Base-by-base conservation (phyloP, 2,329 filamentous ascomycete species). In the Aspergillus piperis region DNA sequence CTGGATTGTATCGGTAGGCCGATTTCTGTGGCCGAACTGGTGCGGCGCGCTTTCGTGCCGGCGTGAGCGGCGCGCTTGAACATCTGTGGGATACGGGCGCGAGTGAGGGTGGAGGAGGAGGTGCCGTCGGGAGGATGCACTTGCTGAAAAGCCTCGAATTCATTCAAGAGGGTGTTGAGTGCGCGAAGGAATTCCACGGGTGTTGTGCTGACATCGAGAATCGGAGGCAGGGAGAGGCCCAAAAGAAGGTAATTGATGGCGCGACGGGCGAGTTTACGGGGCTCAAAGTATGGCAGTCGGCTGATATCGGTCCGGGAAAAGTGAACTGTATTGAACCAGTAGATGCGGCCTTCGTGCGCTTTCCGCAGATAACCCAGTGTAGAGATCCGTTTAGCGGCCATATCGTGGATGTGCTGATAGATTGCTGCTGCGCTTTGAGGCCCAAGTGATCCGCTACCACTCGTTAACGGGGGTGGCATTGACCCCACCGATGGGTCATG, bases 281-380 rank as follows among this genome's bases (percentile, higher is more conserved):
- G 81, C 61, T 96, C 90, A 73, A 96, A 94, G 73, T 92, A 96
- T 49, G 94, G 88, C 81, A 97, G 89, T 71, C 89, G 88, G 54
- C 85, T 81, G 36, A 98, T 83, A 75, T 96, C 92, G 30, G 86
- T 77, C 70, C 91, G 90, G 66, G 92, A 91, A 77, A 96, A 96
- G 71, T 96, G 90, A 62, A 96, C 86, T 0, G 95, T 97, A 78
- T 97, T 97, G 82, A 98, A 97, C 93, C 95, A 98, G 81, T 96
- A 98, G 44, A 96, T 88, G 60, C 92, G 88, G 62, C 94, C 93
- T 78, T 97, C 92, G 73, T 99, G 93, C 92, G 92, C 90, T 80
- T 96, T 96, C 63, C 93, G 87, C 64, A 99, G 77, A 73, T 99
- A 99, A 70, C 96, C 91, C 44, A 99, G 77, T 0, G 95, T 98